phyloP scores from a whole-genome alignment of 78 protist genomes.

The Bodo saltans region DNA sequence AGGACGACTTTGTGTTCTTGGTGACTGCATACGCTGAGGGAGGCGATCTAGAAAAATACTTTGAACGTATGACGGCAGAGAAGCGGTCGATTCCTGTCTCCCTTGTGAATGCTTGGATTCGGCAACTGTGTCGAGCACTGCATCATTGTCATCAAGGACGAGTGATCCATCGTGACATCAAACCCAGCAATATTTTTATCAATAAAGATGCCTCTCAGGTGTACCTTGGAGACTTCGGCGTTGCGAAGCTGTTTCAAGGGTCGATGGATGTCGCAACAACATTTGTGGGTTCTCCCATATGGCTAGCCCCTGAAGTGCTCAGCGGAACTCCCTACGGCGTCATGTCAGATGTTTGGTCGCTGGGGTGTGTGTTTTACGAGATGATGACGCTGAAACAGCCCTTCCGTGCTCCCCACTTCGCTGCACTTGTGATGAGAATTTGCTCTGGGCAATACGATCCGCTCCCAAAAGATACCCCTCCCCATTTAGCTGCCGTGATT shows the following conservation, averaged over 20 bases:
- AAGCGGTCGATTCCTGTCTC: slow-evolving; percentile 50
- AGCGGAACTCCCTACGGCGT: slow-evolving; percentile 40
- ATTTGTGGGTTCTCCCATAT: slow-evolving; percentile 46
- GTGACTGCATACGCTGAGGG: slow-evolving; percentile 29
- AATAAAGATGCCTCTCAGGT: slow-evolving; percentile 3
- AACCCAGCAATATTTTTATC: slow-evolving; percentile 54
- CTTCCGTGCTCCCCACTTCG: slow-evolving; percentile 4
- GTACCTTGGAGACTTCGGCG: slow-evolving; percentile 73
- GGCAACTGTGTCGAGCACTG: slow-evolving; percentile 65
- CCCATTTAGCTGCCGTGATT: neutral
- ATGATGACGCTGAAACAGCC: slow-evolving; percentile 19
- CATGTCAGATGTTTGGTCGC: slow-evolving; percentile 60
- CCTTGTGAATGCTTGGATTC: slow-evolving; percentile 54
- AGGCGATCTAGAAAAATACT: slow-evolving; percentile 10
- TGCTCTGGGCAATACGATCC: neutral
- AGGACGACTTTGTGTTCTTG: slow-evolving; percentile 6
- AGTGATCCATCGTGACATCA: slow-evolving; percentile 89
- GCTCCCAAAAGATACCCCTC: neutral
- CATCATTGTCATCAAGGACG: slow-evolving; percentile 74
- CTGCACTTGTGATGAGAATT: neutral
- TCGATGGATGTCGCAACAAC: slow-evolving; percentile 37
- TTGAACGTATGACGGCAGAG: neutral
- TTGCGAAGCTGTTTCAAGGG: slow-evolving; percentile 40
- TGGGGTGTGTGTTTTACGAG: slow-evolving; percentile 54
- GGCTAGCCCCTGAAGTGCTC: slow-evolving; percentile 60